phyloP scores from a whole-genome alignment of 345 rosid genomes.

The Moricandia moricandioides region DNA sequence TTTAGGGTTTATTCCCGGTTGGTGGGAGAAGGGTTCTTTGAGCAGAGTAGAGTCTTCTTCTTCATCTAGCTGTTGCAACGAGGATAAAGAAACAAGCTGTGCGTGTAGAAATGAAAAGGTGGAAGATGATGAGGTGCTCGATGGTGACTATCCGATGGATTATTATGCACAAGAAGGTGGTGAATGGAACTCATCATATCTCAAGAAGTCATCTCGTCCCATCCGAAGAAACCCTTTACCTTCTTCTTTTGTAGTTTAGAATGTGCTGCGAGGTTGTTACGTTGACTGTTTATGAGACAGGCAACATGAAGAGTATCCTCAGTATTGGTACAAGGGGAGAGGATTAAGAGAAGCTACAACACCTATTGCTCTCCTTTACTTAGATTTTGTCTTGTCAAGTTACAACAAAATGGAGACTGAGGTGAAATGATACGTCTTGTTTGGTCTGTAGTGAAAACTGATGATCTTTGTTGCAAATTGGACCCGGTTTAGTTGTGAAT shows the following conservation, averaged over 20 bases:
- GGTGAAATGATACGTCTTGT: neutral
- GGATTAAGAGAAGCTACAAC: neutral
- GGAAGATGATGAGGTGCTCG: constrained; percentile 23
- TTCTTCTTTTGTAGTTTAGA: constrained; percentile 29
- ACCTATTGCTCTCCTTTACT: neutral
- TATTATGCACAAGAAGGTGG: constrained; percentile 96
- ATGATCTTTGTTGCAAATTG: neutral
- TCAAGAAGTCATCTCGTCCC: constrained; percentile 58
- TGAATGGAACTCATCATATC: constrained; percentile 86
- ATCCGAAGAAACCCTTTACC: constrained; percentile 32
- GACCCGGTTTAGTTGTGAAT: constrained; percentile 1
- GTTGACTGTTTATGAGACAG: neutral
- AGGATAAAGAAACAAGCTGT: constrained; percentile 26
- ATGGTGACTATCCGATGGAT: constrained; percentile 89
- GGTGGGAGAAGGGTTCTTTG: constrained; percentile 69
- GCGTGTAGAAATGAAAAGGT: constrained; percentile 34
- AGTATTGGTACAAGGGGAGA: neutral
- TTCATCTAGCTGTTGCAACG: constrained; percentile 31
- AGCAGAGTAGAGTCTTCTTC: constrained; percentile 13
- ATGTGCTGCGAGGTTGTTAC: neutral
- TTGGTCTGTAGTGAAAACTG: neutral
- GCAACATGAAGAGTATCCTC: constrained; percentile 2
- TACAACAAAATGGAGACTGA: neutral
- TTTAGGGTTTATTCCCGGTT: constrained; percentile 61
- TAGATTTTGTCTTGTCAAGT: neutral